Base-by-base conservation (phyloP, 139 green algal genomes). In the Microglena sp. region DNA sequence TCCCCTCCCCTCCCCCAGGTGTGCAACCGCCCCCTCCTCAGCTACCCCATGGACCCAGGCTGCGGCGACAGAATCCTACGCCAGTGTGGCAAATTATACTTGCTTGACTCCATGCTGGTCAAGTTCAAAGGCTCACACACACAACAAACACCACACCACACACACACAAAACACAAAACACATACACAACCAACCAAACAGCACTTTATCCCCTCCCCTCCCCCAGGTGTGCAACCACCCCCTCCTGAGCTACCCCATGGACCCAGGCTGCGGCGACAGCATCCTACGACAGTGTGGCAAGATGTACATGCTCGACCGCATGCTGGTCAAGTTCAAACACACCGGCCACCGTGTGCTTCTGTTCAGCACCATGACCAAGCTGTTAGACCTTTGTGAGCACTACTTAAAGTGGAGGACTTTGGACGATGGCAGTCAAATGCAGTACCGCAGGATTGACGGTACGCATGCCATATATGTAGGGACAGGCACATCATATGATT, bases 211-310 rank as follows among this genome's bases (percentile, higher is more conserved):
- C n/a, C n/a, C n/a, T n/a, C n/a, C n/a, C n/a, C n/a, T n/a, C n/a
- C n/a, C 46, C 15, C 77, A 90, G 82, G 68, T 97, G 59, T 97
- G 91, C 84, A 99, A 99, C 77, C 93, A 99, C 80, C 93, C 93
- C 33, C 71, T 86, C 61, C 81, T 98, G 45, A 84, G 58, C 56
- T 97, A 95, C 81, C 80, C 82, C 28, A 72, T 78, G n/a, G 63
- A 83, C 45, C 46, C 71, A 26, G 67, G 61, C 54, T 54, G 66
- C 6, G 60, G 76, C 27, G 70, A 68, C 5, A 33, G 54, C 33
- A 72, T 96, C 22, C 66, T 96, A 56, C 64, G 76, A 18, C 77
- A 86, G 64, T 97, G 87, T 72, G 92, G 92, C 70, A 97, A 97
- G 80, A 76, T 99, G 66, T 75, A 79, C 44, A 72, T 90, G 50